Percentiles rank a stretch among this genome's conserved stretches.
These are phyloP conservation scores for Fraxinus albicans DNA, from an alignment of 305 asterid genomes.

Conservation along the genomic window DNA sequence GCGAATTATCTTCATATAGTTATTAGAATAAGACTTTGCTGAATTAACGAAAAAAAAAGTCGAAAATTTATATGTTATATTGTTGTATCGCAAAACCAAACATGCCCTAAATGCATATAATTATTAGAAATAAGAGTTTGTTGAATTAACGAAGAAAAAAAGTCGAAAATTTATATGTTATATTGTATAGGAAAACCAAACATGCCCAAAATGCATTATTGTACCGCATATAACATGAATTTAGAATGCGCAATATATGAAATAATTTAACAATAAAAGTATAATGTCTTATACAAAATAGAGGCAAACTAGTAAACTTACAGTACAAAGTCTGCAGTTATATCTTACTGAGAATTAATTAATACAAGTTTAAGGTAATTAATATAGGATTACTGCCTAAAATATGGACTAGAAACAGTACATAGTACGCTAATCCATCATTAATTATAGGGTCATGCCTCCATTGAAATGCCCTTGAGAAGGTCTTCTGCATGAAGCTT, in stretches of 20 bases:
- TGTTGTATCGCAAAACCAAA: neutral
- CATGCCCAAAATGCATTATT: neutral
- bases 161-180: neutral
- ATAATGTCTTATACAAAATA: neutral
- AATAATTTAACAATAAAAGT: neutral
- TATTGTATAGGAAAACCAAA: neutral
- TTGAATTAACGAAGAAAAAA: neutral
- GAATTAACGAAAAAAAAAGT: neutral
- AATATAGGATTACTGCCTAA: neutral
- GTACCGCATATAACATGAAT: neutral
- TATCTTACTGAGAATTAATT: neutral
- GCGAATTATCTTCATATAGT: neutral
- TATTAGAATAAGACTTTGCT: too few relatives aligned
- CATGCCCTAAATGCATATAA: neutral
- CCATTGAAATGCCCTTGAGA: conserved; percentile 40
- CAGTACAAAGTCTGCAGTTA: neutral
- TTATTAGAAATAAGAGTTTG: too few relatives aligned
- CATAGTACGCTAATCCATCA: neutral
- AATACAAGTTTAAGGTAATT: neutral
- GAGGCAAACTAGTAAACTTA: neutral
- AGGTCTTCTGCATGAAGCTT: conserved; percentile 51
- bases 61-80: too few relatives aligned
- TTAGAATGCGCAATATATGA: neutral
- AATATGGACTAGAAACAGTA: neutral
- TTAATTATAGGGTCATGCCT: conserved; percentile 21